phyloP scores from a whole-genome alignment of 768 basidiomycete genomes.

The Lactarius hengduanensis region DNA sequence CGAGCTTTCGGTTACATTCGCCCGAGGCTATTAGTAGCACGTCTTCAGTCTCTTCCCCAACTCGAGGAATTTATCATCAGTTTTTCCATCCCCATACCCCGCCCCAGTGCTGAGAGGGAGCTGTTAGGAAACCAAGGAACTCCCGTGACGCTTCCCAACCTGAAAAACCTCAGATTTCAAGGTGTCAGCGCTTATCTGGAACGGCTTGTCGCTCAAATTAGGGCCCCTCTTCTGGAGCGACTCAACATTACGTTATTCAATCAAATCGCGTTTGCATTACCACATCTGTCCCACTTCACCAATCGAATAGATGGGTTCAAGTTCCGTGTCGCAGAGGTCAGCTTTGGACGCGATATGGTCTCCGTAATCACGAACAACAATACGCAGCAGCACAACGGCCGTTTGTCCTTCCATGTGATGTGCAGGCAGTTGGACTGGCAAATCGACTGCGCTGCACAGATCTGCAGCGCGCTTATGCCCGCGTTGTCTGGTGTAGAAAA shows the following conservation, averaged over 20 bases:
- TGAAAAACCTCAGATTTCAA: neutral
- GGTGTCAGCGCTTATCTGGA: neutral
- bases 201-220: neutral
- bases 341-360: neutral
- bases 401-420: neutral
- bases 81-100: conserved; percentile 3
- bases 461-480: conserved; percentile 10
- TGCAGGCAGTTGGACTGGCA: conserved; percentile 11
- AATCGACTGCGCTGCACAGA: conserved; percentile 4
- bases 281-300: neutral
- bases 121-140: neutral
- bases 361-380: neutral
- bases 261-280: neutral
- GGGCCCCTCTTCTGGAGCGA: neutral
- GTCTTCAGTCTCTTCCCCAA: neutral
- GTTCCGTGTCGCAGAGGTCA: neutral
- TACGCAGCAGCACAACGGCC: neutral
- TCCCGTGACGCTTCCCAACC: neutral
- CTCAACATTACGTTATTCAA: neutral
- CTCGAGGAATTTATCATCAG: conserved; percentile 8
- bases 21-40: neutral
- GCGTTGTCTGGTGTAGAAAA: neutral
- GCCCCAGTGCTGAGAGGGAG: neutral
- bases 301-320: neutral
- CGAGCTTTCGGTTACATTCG: neutral